A percentile compares a stretch with the other conserved stretches of the same genome.
phyloP scores from a whole-genome alignment of 306 rosid genomes.

The Lagenaria siceraria region DNA sequence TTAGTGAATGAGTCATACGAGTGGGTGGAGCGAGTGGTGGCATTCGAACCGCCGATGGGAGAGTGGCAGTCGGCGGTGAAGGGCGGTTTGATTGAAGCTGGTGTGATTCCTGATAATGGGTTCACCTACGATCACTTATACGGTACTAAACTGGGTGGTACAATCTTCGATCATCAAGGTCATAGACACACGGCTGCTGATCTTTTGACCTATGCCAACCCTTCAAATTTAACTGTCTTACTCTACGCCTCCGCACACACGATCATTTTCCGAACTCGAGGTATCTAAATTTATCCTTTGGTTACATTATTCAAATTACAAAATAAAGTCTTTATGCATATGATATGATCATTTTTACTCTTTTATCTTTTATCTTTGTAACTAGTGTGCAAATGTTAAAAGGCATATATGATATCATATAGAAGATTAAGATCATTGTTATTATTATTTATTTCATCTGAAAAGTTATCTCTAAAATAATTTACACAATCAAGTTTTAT shows the following conservation, averaged over 20 bases:
- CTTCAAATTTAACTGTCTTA: slow-evolving; percentile 30
- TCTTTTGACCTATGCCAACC: slow-evolving; percentile 46
- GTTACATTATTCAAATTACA: too few species aligned
- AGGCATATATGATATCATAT: too few species aligned
- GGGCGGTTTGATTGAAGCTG: slow-evolving; percentile 39
- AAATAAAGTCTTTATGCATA: too few species aligned
- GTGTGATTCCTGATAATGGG: slow-evolving; percentile 50
- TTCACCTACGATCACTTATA: slow-evolving; percentile 62
- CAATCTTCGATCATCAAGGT: slow-evolving; percentile 47
- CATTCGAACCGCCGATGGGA: slow-evolving; percentile 36
- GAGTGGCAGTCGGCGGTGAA: slow-evolving; percentile 61
- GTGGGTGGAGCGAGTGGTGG: slow-evolving; percentile 69
- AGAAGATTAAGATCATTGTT: too few species aligned
- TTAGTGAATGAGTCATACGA: slow-evolving; percentile 47
- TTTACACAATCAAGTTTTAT: too few species aligned
- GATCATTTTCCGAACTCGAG: slow-evolving; percentile 31
- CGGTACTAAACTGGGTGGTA: slow-evolving; percentile 79
- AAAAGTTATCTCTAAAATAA: too few species aligned
- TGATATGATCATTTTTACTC: too few species aligned
- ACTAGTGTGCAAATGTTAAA: too few species aligned
- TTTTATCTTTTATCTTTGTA: too few species aligned
- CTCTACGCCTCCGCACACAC: slow-evolving; percentile 47
- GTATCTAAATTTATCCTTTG: background rate
- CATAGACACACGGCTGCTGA: slow-evolving; percentile 66
- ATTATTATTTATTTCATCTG: too few species aligned